Evolutionary conservation across 208 protist species (phyloP).

Genomic region (Vickermania ingenoplastis): DNA sequence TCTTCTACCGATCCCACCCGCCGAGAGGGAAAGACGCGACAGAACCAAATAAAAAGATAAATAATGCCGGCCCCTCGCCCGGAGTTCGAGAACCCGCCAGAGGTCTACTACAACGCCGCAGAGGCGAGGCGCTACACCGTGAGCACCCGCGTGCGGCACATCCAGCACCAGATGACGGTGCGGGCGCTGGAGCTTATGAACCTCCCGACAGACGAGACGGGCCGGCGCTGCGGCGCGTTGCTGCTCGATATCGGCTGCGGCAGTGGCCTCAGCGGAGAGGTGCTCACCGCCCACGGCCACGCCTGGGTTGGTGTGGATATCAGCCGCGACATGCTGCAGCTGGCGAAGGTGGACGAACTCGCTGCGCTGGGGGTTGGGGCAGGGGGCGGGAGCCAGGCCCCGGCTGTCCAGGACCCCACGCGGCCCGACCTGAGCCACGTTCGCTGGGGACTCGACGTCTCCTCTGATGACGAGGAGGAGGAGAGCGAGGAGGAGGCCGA

Average conservation of each 20-base stretch:
- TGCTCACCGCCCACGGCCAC: slow-evolving; percentile 92
- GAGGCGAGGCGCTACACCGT: slow-evolving; percentile 93
- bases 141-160: slow-evolving; percentile 93
- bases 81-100: slow-evolving; percentile 89
- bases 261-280: slow-evolving; percentile 94
- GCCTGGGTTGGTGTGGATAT: slow-evolving; percentile 97
- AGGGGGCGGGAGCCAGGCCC: slow-evolving; percentile 9
- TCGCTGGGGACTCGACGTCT: slow-evolving; percentile 55
- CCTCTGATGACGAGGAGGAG: slow-evolving; percentile 28
- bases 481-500: slow-evolving; percentile 9
- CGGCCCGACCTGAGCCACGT: slow-evolving; percentile 52
- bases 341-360: slow-evolving; percentile 79
- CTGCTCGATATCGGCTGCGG: slow-evolving; percentile 99
- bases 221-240: slow-evolving; percentile 29
- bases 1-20: too few relatives aligned
- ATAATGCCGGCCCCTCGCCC: slow-evolving; percentile 70
- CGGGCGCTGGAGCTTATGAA: slow-evolving; percentile 96
- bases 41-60: slow-evolving; percentile 7
- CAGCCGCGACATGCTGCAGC: slow-evolving; percentile 89
- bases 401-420: slow-evolving; percentile 4
- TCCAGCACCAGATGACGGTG: slow-evolving; percentile 97
- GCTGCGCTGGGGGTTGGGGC: slow-evolving; percentile 18
- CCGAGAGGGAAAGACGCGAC: too few relatives aligned
- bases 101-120: slow-evolving; percentile 94
- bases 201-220: slow-evolving; percentile 30